Conservation (phyloP, 441 rosid species). For the Theobroma grandiflorum region DNA sequence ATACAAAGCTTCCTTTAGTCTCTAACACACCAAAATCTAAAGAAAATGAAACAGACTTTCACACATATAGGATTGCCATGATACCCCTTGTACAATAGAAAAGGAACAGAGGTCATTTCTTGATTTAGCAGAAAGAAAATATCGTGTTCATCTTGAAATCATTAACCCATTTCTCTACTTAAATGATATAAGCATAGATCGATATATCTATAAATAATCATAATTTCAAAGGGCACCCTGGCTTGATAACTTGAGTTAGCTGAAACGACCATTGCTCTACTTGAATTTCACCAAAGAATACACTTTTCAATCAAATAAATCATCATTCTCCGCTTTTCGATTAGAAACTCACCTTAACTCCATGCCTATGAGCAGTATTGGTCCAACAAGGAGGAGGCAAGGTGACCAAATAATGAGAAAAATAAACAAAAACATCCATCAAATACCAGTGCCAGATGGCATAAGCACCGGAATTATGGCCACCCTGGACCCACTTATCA, state of each 20-base stretch:
- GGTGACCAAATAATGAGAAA: slow-evolving; percentile 75
- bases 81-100: not conserved
- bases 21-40: slow-evolving; percentile 1
- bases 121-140: not conserved
- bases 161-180: slow-evolving; percentile 1
- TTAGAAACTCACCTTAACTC: slow-evolving; percentile 63
- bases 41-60: slow-evolving; percentile 8
- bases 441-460: slow-evolving; percentile 89
- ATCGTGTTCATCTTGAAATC: not conserved
- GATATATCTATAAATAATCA: not conserved
- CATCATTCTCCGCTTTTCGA: too few relatives aligned
- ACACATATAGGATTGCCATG: not conserved
- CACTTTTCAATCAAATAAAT: too few relatives aligned
- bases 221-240: not conserved
- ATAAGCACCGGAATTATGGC: slow-evolving; percentile 62
- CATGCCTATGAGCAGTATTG: slow-evolving; percentile 88
- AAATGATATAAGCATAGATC: not conserved
- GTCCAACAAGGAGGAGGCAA: slow-evolving; percentile 96
- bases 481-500: slow-evolving; percentile 91
- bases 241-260: not conserved
- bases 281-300: not conserved
- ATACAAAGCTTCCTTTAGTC: slow-evolving; percentile 20
- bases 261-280: not conserved
- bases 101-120: not conserved
- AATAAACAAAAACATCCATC: slow-evolving; percentile 86